Percentiles rank a stretch among this genome's conserved stretches.
These are phyloP conservation scores for Elsinoe arachidis DNA, from an alignment of 2,329 filamentous ascomycete genomes.

Conservation along the genomic window DNA sequence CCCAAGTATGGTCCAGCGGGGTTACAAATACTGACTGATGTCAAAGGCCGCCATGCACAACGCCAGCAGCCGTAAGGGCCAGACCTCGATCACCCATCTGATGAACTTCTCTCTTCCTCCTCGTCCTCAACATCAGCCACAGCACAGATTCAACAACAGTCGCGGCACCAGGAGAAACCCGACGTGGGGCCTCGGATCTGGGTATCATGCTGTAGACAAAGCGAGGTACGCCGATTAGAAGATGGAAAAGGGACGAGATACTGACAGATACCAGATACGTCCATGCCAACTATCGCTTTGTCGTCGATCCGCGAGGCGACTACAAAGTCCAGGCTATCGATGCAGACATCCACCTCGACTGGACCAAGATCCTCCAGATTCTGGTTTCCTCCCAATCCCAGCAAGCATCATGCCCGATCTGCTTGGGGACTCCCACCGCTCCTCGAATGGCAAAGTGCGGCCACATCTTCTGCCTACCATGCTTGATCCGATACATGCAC, in stretches of 20 bases:
- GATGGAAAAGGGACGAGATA: conserved; percentile 6
- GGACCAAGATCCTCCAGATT: conserved; percentile 83
- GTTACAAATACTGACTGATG: not conserved
- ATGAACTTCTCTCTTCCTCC: conserved; percentile 83
- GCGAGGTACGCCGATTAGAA: conserved; percentile 51
- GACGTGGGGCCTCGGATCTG: conserved; percentile 77
- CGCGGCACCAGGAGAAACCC: conserved; percentile 54
- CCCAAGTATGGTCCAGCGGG: conserved; percentile 12
- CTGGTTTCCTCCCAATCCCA: conserved; percentile 86
- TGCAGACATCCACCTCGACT: conserved; percentile 82
- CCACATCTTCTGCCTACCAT: conserved; percentile 92
- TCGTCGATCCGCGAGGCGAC: conserved; percentile 72
- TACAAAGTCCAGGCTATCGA: conserved; percentile 76
- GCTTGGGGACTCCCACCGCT: conserved; percentile 82
- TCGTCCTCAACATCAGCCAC: conserved; percentile 55
- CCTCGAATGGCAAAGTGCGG: conserved; percentile 96
- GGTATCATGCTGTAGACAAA: conserved; percentile 85
- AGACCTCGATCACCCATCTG: conserved; percentile 93
- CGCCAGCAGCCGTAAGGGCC: conserved; percentile 68
- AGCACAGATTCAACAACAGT: conserved; percentile 33
- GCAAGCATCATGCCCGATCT: conserved; percentile 83
- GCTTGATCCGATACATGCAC: conserved; percentile 92
- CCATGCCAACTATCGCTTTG: conserved; percentile 95
- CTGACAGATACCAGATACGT: conserved; percentile 53
- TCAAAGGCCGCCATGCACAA: conserved; percentile 53